Evolutionary conservation across 805 yeast species (phyloP), one percentile per base, ranked within the genome.

Genomic region (Zygoascus ofunaensis): DNA sequence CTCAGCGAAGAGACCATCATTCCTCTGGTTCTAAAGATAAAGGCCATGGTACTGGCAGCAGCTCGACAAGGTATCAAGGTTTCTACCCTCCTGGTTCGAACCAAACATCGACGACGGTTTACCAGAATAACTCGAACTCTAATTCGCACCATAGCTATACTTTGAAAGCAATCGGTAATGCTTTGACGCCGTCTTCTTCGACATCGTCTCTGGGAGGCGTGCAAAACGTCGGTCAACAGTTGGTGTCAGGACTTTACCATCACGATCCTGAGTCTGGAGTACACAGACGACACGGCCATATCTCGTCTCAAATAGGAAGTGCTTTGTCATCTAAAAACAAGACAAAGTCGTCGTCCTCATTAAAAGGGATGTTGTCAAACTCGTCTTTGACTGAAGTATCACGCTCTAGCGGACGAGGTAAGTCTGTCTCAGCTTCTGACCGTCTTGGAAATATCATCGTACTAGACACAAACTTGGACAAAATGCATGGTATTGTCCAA

Each of bases 401-500:
- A 12, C 7, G 12, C 12, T 8, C 10, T 12, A 12, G 30, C 12
- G 12, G 7, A 12, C 30, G 30, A 7, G 12, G 7, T 7, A 26
- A 26, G 30, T 26, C 30, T 26, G 12, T 26, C 12, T 7, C 30
- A 8, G 30, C 10, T 26, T 26, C 30, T 8, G 12, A 12, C 12
- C 7, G 12, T 26, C 10, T 12, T 8, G 30, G 30, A 26, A 26
- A 26, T 26, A 26, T 26, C 10, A 26, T 35, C 32, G 34, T 48
- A 20, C 65, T 76, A 23, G 76, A 75, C 43, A 65, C 74, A 46
- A 71, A 73, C 49, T 55, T 73, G 30, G 64, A 65, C 40, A 74
- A 75, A 50, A 73, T 76, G 74, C 61, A 67, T 30, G 77, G 77
- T 5, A 76, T 76, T 46, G 63, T 76, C 37, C 34, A 42, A 21